These are phyloP conservation scores for Aspergillus spinulosporus DNA, from an alignment of 2,329 filamentous ascomycete genomes.

Conservation along the genomic window DNA sequence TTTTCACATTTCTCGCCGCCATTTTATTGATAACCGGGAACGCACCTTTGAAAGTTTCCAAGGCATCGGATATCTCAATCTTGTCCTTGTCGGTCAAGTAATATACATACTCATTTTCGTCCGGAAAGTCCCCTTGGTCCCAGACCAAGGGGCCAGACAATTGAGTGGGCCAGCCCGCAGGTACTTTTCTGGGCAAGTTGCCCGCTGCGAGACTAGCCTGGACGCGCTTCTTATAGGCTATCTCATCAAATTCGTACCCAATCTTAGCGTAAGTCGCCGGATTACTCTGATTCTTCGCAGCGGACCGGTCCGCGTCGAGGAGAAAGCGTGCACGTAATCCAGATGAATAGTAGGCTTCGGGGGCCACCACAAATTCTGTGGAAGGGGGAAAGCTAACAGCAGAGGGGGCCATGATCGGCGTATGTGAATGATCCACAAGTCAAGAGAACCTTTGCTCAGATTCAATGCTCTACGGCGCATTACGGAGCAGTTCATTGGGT, in stretches of 20 bases:
- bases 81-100: conserved; percentile 15
- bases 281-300: conserved; percentile 1
- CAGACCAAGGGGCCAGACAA: conserved; percentile 15
- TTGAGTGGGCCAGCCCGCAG: conserved; percentile 15
- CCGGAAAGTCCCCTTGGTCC: conserved; percentile 10
- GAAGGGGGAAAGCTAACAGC: conserved; percentile 9
- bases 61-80: conserved; percentile 11
- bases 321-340: conserved; percentile 16
- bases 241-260: conserved; percentile 16
- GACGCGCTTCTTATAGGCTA: conserved; percentile 18
- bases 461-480: neutral
- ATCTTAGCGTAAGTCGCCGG: conserved; percentile 12
- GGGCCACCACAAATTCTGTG: conserved; percentile 5
- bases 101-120: conserved; percentile 17
- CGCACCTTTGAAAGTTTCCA: conserved; percentile 16
- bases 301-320: conserved; percentile 15
- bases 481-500: conserved; percentile 3
- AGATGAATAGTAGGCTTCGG: conserved; percentile 16
- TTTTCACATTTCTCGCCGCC: neutral
- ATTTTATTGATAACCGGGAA: neutral
- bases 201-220: conserved; percentile 14
- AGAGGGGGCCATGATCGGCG: conserved; percentile 12
- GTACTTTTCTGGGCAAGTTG: conserved; percentile 12
- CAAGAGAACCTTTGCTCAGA: neutral
- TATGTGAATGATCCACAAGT: conserved; percentile 7